These are phyloP conservation scores for Sarocladium kiliense DNA, from an alignment of 2,329 filamentous ascomycete species.

Conservation along the genomic window DNA sequence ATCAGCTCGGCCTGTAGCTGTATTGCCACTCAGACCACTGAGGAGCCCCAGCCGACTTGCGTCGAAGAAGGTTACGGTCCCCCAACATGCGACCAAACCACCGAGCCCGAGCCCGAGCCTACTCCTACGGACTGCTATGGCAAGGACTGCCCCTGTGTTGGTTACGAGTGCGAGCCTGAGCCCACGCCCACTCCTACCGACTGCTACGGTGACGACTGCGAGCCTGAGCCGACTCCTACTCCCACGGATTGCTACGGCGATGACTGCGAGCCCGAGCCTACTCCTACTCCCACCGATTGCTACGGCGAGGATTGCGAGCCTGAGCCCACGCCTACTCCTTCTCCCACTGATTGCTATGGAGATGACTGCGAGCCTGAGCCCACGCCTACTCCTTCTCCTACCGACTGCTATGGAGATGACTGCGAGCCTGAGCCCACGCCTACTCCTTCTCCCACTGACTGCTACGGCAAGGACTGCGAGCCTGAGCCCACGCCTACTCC, in stretches of 20 bases:
- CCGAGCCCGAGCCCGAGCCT: conserved; percentile 10
- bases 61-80: not conserved
- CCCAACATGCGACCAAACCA: not conserved
- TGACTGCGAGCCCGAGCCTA: conserved; percentile 7
- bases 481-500: conserved; percentile 10
- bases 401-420: not conserved
- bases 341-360: not conserved
- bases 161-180: not conserved
- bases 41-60: not conserved
- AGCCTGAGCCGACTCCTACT: conserved; percentile 8
- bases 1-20: conserved; percentile 1
- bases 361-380: conserved; percentile 5
- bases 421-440: conserved; percentile 10
- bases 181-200: conserved; percentile 7
- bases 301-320: not conserved
- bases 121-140: no score
- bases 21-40: not conserved
- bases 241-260: not conserved
- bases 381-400: conserved; percentile 7
- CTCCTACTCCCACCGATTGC: not conserved
- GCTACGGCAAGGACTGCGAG: not conserved
- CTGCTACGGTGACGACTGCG: not conserved
- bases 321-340: conserved; percentile 9
- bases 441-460: not conserved
- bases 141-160: not conserved